Percentiles rank a stretch among this genome's conserved stretches.
phyloP scores from a whole-genome alignment of 441 rosid genomes.

The Erodium texanum region DNA sequence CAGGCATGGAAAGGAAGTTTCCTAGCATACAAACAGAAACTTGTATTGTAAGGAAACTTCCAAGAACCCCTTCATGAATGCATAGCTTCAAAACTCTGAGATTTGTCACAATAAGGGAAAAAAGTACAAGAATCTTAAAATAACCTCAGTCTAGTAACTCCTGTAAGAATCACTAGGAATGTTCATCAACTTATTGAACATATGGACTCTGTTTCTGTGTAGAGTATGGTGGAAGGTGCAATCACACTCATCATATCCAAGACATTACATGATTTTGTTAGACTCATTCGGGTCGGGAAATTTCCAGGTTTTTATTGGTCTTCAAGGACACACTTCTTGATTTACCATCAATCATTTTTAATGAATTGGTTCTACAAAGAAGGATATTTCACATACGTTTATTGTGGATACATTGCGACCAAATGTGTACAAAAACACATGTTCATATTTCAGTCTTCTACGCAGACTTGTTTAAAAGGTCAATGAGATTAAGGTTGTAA shows the following conservation, averaged over 20 bases:
- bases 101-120: background rate
- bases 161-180: too few relatives aligned
- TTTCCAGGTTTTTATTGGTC: background rate
- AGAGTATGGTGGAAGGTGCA: background rate
- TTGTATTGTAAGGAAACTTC: constrained; percentile 30
- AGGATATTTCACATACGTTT: too few relatives aligned
- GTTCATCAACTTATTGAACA: too few relatives aligned
- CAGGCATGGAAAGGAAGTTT: constrained; percentile 29
- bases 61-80: constrained; percentile 6
- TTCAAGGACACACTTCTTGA: background rate
- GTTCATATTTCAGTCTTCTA: too few relatives aligned
- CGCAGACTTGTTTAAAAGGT: too few relatives aligned
- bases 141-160: too few relatives aligned
- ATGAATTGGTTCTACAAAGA: background rate
- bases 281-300: background rate
- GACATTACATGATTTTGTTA: background rate
- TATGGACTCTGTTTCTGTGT: background rate
- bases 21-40: constrained; percentile 22
- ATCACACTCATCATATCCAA: background rate
- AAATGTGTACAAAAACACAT: too few relatives aligned
- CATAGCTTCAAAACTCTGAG: too few relatives aligned
- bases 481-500: too few relatives aligned
- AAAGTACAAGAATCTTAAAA: background rate
- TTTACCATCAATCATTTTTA: background rate
- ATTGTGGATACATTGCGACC: too few relatives aligned